A percentile compares a stretch with the other conserved stretches of the same genome.
Evolutionary conservation across 768 basidiomycete genomes (phyloP).

Genomic region (Trametes villosa): DNA sequence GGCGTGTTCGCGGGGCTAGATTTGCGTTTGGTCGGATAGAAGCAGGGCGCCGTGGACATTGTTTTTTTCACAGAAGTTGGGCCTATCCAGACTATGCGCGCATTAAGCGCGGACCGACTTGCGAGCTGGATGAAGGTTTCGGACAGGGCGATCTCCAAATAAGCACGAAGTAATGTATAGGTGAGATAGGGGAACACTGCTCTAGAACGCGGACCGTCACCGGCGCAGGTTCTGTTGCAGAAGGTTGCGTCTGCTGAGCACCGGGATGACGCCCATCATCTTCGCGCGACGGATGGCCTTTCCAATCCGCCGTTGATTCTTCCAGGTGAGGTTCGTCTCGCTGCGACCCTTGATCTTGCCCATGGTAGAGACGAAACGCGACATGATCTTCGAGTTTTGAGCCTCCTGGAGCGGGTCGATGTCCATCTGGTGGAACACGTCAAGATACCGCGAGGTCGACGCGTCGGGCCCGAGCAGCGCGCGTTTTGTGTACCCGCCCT

Average conservation of each 20-base stretch:
- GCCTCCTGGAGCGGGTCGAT: constrained; percentile 78
- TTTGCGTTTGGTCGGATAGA: background rate
- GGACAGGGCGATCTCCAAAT: background rate
- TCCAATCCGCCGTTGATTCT: constrained; percentile 75
- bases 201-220: background rate
- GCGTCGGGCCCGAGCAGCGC: constrained; percentile 60
- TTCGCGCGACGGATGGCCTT: constrained; percentile 89
- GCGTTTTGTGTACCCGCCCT: constrained; percentile 23
- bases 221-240: background rate
- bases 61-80: too few relatives aligned
- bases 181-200: constrained; percentile 1
- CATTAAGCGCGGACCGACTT: background rate
- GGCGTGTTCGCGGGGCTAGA: constrained; percentile 3
- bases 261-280: constrained; percentile 87
- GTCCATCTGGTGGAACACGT: constrained; percentile 71
- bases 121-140: background rate
- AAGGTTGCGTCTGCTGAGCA: constrained; percentile 29
- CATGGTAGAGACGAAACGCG: constrained; percentile 69
- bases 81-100: background rate
- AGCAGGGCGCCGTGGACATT: background rate
- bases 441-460: constrained; percentile 55
- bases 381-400: constrained; percentile 61
- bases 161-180: constrained; percentile 8
- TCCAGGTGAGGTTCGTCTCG: constrained; percentile 72
- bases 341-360: constrained; percentile 78